Evolutionary conservation across 345 rosid genomes (phyloP).

Genomic region (Gossypium stocksii): DNA sequence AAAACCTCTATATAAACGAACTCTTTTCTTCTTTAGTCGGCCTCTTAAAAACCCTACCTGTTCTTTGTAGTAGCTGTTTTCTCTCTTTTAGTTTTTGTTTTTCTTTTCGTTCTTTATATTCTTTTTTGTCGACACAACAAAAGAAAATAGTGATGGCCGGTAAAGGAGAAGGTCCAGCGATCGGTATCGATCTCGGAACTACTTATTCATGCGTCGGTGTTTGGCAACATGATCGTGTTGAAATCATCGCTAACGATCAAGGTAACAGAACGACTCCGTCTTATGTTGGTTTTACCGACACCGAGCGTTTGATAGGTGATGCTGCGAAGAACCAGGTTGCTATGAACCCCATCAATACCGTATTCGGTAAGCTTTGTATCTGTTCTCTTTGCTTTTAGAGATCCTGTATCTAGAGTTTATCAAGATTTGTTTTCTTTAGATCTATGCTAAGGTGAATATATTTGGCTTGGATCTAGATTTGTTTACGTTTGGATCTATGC

Average conservation of each 20-base stretch:
- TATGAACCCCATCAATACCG: conserved; percentile 71
- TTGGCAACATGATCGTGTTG: conserved; percentile 79
- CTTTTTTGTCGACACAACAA: conserved; percentile 14
- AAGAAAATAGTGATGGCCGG: conserved; percentile 40
- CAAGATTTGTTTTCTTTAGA: background rate
- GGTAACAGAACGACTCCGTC: conserved; percentile 74
- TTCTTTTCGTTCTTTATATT: background rate
- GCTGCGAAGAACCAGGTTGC: conserved; percentile 85
- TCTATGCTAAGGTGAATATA: background rate
- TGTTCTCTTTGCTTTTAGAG: background rate
- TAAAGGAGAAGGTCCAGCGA: conserved; percentile 78
- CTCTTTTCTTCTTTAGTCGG: background rate
- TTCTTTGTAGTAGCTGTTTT: background rate
- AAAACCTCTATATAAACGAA: conserved; percentile 26
- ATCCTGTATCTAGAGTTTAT: conserved; percentile 22
- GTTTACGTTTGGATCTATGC: background rate
- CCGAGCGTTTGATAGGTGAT: conserved; percentile 72
- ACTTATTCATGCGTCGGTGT: conserved; percentile 76
- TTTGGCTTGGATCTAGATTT: conserved; percentile 17
- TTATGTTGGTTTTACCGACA: conserved; percentile 58
- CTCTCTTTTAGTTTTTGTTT: background rate
- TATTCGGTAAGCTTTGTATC: conserved; percentile 42
- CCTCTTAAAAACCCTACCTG: conserved; percentile 37
- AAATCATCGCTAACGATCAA: conserved; percentile 74
- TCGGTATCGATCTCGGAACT: conserved; percentile 71